These are phyloP conservation scores for Neurospora sp. DNA, from an alignment of 495 filamentous ascomycete species.

Conservation along the genomic window DNA sequence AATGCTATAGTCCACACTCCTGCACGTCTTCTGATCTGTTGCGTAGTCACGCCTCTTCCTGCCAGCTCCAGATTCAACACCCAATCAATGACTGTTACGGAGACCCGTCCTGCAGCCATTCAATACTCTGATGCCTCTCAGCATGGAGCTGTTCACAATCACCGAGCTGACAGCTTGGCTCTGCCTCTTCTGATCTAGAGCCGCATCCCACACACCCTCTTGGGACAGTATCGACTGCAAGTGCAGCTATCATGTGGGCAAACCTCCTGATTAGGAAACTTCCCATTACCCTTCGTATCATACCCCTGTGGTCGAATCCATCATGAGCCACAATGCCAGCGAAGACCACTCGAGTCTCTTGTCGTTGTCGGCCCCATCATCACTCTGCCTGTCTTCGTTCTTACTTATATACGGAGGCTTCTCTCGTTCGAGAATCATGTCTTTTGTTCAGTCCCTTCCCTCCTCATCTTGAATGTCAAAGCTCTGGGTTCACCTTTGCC, in stretches of 20 bases:
- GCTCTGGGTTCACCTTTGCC: neutral
- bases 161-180: neutral
- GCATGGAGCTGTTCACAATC: conserved; percentile 5
- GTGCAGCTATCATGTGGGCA: neutral
- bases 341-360: neutral
- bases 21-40: neutral
- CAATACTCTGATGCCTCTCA: conserved; percentile 3
- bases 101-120: conserved; percentile 4
- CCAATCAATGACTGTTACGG: neutral
- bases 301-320: conserved; percentile 1
- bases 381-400: neutral
- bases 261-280: neutral
- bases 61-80: neutral
- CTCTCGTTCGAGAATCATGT: neutral
- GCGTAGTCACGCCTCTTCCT: neutral
- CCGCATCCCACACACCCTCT: neutral
- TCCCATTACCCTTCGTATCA: neutral
- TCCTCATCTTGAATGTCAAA: neutral
- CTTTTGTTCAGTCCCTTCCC: neutral
- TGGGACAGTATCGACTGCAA: neutral
- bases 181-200: neutral
- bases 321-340: neutral
- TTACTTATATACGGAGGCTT: neutral
- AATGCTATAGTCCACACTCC: neutral
- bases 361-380: neutral